A percentile compares a stretch with the other conserved stretches of the same genome.
Evolutionary conservation across 139 green algal genomes (phyloP).

Genomic region (Chlorella sp.): DNA sequence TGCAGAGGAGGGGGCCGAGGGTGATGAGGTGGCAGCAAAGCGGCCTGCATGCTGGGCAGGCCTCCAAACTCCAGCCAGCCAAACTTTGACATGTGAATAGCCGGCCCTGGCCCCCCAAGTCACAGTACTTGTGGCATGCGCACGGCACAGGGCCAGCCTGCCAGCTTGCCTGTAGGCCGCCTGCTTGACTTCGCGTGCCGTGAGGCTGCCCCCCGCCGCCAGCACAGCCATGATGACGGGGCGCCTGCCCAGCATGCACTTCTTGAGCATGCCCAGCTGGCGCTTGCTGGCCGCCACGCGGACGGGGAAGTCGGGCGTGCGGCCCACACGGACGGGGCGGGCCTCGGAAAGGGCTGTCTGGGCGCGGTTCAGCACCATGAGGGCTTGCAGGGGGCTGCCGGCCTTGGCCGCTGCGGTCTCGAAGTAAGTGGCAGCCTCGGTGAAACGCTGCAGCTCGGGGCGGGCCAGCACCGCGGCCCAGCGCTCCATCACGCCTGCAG

Average conservation of each 20-base stretch:
- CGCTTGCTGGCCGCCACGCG: background rate
- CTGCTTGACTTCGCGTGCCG: background rate
- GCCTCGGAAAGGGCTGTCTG: constrained; percentile 43
- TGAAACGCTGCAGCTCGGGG: constrained; percentile 17
- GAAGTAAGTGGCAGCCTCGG: constrained; percentile 25
- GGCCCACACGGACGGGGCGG: background rate
- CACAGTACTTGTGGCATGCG: no score
- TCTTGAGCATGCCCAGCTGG: background rate
- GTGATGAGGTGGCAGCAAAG: no score
- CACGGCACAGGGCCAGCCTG: background rate
- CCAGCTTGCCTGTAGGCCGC: background rate
- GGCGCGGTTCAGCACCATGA: constrained; percentile 17
- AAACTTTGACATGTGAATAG: no score
- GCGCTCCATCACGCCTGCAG: constrained; percentile 31
- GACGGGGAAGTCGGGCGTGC: constrained; percentile 6
- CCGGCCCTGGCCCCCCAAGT: no score
- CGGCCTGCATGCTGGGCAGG: no score
- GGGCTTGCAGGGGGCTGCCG: background rate
- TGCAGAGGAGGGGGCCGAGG: no score
- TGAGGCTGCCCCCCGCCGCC: background rate
- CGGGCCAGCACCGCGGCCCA: constrained; percentile 42
- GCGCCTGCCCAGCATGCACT: background rate
- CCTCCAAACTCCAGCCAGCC: no score
- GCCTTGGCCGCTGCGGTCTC: constrained; percentile 7
- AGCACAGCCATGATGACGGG: constrained; percentile 4